phyloP scores from a whole-genome alignment of 2,329 filamentous ascomycete species.

The Colletotrichum agaves region DNA sequence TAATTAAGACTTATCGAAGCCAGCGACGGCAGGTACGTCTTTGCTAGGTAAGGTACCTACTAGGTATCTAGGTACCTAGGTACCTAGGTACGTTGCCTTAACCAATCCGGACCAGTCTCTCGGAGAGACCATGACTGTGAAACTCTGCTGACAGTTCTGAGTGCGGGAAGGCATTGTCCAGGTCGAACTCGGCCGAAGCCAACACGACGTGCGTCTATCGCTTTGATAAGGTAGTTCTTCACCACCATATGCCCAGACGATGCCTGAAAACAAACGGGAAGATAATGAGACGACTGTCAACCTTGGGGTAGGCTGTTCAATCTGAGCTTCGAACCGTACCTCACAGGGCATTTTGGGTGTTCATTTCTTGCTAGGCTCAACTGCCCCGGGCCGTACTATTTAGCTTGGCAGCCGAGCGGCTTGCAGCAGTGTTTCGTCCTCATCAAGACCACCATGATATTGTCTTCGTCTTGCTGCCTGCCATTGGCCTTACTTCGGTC shows the following conservation, averaged over 20 bases:
- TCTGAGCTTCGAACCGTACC: neutral
- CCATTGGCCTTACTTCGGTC: neutral
- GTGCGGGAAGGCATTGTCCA: neutral
- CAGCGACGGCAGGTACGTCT: neutral
- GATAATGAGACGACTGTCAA: neutral
- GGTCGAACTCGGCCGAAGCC: conserved; percentile 2
- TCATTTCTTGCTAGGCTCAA: neutral
- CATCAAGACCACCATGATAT: neutral
- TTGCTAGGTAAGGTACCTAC: too few species aligned
- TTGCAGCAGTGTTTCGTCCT: conserved; percentile 29
- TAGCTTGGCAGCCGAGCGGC: conserved; percentile 11
- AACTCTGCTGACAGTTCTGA: conserved; percentile 2
- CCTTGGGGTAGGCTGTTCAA: neutral
- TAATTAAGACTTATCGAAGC: neutral
- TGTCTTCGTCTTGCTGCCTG: conserved; percentile 19
- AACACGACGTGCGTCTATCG: neutral
- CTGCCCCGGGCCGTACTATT: conserved; percentile 21
- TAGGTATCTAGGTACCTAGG: too few species aligned
- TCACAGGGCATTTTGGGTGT: too few species aligned
- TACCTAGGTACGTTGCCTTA: too few species aligned
- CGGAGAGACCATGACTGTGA: too few species aligned
- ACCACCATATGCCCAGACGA: neutral
- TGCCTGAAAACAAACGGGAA: neutral
- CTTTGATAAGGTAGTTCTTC: neutral
- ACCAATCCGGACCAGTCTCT: conserved; percentile 13